Base-by-base conservation (phyloP, 225 moss, liverwort and hornwort species). In the Pleurozium schreberi region DNA sequence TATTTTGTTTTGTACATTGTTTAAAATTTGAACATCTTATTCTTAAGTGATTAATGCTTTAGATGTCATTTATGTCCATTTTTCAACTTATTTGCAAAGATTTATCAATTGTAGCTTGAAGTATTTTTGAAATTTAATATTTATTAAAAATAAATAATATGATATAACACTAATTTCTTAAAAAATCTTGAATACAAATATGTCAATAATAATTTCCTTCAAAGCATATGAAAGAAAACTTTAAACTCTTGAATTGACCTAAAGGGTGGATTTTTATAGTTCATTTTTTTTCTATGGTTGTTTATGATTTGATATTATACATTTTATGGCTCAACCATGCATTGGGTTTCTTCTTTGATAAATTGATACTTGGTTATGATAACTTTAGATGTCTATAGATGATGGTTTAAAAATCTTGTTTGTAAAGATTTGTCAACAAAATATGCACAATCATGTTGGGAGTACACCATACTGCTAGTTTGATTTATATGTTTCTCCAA, bases 261-360 rank as follows among this genome's bases (percentile, higher is more conserved):
- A 18, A 74, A 30, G 1, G 18, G 4, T 17, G 6, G 10, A 31
- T 47, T 69, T 49, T 31, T 4, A 19, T 18, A 31, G 49, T 75
- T 74, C 6, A 7, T 1, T 75, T 7, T 31, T 17, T 75, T 11
- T 1, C 1, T 31, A 31, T 1, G 11, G 3, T 30, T 18, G 1
- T 47, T 49, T 31, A 18, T 31, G 11, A 31, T 49, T 47, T 47
- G 45, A 11, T 47, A 11, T 74, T 74, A 18, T 47, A 11, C 2
- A 31, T 31, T 31, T 47, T 47, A 49, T 74, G 5, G 9, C 6
- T 4, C 11, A 74, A 74, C 4, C 2, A 19, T 75, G 33, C 16
- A 4, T 75, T 49, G 19, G 49, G 49, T 49, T 16, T 75, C 2
- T 47, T 19, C 4, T 49, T 31, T 49, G 4, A 75, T 19, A 33